phyloP scores from a whole-genome alignment of 2,329 filamentous ascomycete species.

The Macrophomina pseudophaseolina region DNA sequence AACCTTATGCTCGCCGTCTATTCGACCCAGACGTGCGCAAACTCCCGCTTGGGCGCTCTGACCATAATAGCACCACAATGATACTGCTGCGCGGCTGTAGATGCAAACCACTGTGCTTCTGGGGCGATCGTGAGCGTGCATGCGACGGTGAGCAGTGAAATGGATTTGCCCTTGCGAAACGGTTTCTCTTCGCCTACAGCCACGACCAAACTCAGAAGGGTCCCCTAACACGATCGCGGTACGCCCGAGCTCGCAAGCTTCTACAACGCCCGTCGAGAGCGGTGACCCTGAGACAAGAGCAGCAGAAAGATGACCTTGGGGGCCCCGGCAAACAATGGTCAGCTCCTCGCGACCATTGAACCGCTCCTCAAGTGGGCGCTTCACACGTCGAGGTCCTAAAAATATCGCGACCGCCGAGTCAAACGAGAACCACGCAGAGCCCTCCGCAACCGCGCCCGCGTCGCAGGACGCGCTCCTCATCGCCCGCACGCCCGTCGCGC shows the following conservation, averaged over 20 bases:
- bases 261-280: slow-evolving; percentile 26
- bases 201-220: slow-evolving; percentile 29
- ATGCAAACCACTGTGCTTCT: slow-evolving; percentile 18
- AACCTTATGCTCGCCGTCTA: slow-evolving; percentile 19
- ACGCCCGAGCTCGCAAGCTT: slow-evolving; percentile 28
- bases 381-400: slow-evolving; percentile 35
- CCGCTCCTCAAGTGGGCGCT: slow-evolving; percentile 38
- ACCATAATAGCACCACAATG: slow-evolving; percentile 16
- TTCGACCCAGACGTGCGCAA: slow-evolving; percentile 5
- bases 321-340: slow-evolving; percentile 34
- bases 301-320: slow-evolving; percentile 28
- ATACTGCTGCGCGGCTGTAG: slow-evolving; percentile 15
- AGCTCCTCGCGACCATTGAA: slow-evolving; percentile 38
- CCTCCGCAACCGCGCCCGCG: slow-evolving; percentile 35
- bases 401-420: slow-evolving; percentile 35
- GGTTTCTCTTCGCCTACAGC: slow-evolving; percentile 28
- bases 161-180: slow-evolving; percentile 25
- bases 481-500: slow-evolving; percentile 23
- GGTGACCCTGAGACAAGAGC: slow-evolving; percentile 25
- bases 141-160: slow-evolving; percentile 23
- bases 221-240: slow-evolving; percentile 28
- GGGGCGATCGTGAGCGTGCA: slow-evolving; percentile 24
- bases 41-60: slow-evolving; percentile 22
- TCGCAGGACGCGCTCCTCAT: slow-evolving; percentile 25
- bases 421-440: slow-evolving; percentile 32